Conservation (phyloP, 140 eudicot genomes). For the Stevia rebaudiana region DNA sequence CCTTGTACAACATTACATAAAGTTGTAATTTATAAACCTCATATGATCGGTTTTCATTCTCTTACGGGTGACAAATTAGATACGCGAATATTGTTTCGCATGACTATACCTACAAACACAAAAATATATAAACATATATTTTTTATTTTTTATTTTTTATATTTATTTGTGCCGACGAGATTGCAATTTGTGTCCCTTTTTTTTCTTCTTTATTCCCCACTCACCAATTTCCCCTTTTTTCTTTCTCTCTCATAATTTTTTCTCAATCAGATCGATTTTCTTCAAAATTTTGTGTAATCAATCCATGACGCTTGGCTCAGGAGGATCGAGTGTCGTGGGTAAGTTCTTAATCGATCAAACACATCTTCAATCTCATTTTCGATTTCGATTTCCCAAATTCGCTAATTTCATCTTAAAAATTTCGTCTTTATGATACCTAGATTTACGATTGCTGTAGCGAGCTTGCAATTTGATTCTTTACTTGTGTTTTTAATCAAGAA, state of each 20-base stretch:
- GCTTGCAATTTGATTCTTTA: constrained; percentile 8
- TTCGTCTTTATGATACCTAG: neutral
- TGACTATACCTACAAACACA: no score
- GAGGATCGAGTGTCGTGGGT: constrained; percentile 88
- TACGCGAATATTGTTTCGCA: no score
- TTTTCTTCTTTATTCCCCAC: constrained; percentile 22
- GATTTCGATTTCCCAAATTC: neutral
- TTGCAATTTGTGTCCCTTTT: no score
- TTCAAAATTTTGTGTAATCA: neutral
- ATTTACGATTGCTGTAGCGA: neutral
- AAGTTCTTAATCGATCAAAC: neutral
- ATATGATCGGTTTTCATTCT: no score
- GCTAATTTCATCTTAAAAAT: neutral
- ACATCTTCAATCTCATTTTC: neutral
- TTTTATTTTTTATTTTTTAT: no score
- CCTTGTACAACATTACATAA: no score
- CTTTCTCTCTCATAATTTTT: no score
- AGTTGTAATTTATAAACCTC: no score
- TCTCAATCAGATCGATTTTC: constrained; percentile 38
- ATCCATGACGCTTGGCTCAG: constrained; percentile 85
- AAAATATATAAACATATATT: no score
- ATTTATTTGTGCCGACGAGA: no score
- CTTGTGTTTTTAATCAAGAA: neutral
- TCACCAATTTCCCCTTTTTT: constrained; percentile 20
- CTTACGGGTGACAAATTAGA: no score